Base-by-base conservation (phyloP, 306 rosid species). In the Hylodesmum podocarpum region DNA sequence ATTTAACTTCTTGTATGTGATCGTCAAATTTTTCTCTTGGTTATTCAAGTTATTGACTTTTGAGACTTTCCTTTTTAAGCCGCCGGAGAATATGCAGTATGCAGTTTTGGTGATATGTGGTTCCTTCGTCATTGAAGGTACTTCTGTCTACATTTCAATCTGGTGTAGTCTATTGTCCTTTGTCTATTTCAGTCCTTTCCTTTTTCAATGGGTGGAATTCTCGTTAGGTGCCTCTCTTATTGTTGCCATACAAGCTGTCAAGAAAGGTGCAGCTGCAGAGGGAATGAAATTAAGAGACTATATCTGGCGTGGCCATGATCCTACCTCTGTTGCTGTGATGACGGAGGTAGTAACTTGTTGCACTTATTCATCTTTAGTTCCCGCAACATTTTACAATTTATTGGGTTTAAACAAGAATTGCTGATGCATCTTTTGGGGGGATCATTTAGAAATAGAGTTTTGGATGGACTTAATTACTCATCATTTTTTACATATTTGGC, bases 251-350 rank as follows among this genome's bases (percentile, higher is more conserved):
- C 95, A 96, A 89, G 97, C 98, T 73, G 98, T 96, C 82, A 91
- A 92, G 89, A 89, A 89, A 89, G 99, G 99, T 73, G 99, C 98
- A 72, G 96, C 93, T 28, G 84, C 88, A 24, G 98, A 96, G 89
- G 99, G 98, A 77, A 92, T 96, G 99, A 96, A 59, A 77, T 73
- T 92, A 82, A 83, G 91, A 80, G 99, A 96, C 87, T 96, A 85
- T 81, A 41, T 96, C 21, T 96, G 98, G 99, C 98, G 97, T 31
- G 99, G 98, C 76, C 98, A 96, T 76, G 98, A 96, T 81, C 98
- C 99, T 78, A 96, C 99, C 47, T 89, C 98, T 51, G 98, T 96
- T 84, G 99, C 99, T 18, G 99, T 96, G 73, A 96, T 96, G 99
- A 91, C 98, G 24, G 99, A 96, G 98, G 98, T 96, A 86, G 86